Evolutionary conservation across 2,329 filamentous ascomycete species (phyloP), one percentile per base, ranked within the genome.

Genomic region (Aspergillus proliferans): DNA sequence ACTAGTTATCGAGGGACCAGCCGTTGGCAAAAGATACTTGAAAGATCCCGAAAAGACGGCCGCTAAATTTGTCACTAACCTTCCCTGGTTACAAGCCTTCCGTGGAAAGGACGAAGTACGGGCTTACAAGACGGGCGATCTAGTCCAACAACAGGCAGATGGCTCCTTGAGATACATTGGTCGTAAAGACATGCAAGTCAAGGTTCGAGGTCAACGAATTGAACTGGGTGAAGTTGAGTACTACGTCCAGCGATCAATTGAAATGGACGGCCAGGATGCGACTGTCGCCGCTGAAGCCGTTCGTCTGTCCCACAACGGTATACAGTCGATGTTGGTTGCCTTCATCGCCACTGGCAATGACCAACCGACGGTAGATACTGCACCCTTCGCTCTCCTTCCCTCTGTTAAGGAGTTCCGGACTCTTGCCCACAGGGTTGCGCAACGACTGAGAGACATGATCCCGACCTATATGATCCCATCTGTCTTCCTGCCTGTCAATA

Each of bases 111-210:
- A 10, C 18, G 18, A 28, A 19, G 14, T 15, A 19, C 21, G 15
- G 9, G 18, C 48, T 14, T 66, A 67, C 51, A 55, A 58, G 34
- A 67, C 63, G 18, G 65, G 64, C 4, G 65, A 67, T 50, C 58
- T 59, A 18, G 57, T 52, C 8, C 53, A 43, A 38, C 57, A 58
- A 36, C 58, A 59, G 8, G 21, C 48, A 5, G 57, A 59, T 43
- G 57, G 57, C 10, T 54, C 57, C 14, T 49, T 59, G 5, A 45
- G 55, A 42, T 59, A 52, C 21, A 47, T 59, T 14, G 52, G 82
- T 3, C 75, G 84, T 41, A 83, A 81, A 56, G 83, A 86, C 54
- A 76, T 77, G 40, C 83, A 83, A 61, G 79, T 84, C 52, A 86
- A 87, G 63, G 63, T 86, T 7, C 71, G 76, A 4, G 86, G 86